Evolutionary conservation across 2,329 filamentous ascomycete genomes (phyloP), one percentile per base, ranked within the genome.

Genomic region (Cytospora mali): DNA sequence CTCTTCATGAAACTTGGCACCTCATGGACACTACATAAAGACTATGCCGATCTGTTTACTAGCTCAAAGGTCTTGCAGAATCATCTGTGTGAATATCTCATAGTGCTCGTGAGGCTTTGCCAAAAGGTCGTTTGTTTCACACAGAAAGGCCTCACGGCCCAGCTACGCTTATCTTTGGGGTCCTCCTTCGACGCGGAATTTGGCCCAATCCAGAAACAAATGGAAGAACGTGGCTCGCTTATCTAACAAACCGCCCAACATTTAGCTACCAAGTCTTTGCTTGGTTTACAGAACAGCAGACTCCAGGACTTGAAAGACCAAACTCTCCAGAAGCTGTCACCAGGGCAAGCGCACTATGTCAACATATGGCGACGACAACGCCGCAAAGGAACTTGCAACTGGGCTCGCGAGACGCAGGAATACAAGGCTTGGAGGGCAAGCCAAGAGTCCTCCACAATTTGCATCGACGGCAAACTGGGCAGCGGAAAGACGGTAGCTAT

Each of bases 291-390:
- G 23, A 13, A 27, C 0, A n/a, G 18, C 1, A 58, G 31, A 23
- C 21, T 4, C 3, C 2, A 58, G 0, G 48, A 58, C 18, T 6
- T 52, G n/a, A 52, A 51, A 27, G 31, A 31, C 16, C 60, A 35
- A 21, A 18, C 61, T 0, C 18, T 61, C 14, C 35, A 53, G 6
- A 18, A n/a, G 3, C 46, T 67, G 11, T 66, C 61, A 2, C 48
- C 64, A n/a, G 10, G 18, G 10, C 61, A 66, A 31, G 18, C 11
- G 3, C 58, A 64, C 4, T 61, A 46, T 9, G 50, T 27, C 21
- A 61, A 31, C 2, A 21, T 46, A 2, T 67, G 66, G 66, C 58
- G 61, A 25, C 60, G 61, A 29, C 55, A 67, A 25, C 61, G 64
- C 21, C 56, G 46, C 28, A 67, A 67, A 33, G 64, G 66, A 11